Evolutionary conservation across 169 alveolate species (phyloP), one percentile per base, ranked within the genome.

Genomic region (Besnoitia besnoiti): DNA sequence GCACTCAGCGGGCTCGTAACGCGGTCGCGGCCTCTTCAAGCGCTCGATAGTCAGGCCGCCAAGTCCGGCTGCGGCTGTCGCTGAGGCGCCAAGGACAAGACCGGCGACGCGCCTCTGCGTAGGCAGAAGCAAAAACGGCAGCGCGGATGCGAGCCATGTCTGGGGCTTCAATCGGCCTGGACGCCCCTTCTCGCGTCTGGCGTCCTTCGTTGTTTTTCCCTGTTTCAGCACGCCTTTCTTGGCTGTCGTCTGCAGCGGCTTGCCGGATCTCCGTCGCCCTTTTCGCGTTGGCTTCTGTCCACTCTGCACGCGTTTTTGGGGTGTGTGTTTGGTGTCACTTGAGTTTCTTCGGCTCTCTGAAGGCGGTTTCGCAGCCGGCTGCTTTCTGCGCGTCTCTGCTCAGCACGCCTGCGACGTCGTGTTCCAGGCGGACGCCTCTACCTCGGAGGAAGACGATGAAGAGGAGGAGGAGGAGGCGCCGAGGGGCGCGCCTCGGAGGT

Each of bases 401-500:
- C 67, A 55, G 67, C 67, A 55, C 30, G 27, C 67, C n/a, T 55
- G 67, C 30, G 12, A 21, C 1, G 67, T 55, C 67, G 67, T 55
- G 24, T 73, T 73, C 82, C 82, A 73, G 44, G 82, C 82, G 47
- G 82, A 73, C 46, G 47, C 39, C 1, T 37, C 82, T 19, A 5
- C 82, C 16, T 21, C 46, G 3, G 82, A 73, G 46, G 82, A 73
- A 37, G 82, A 73, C 44, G 44, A 30, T 30, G 44, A 30, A 19
- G 82, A 73, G 21, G 82, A 73, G n/a, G 82, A 73, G 27, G 82
- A 73, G 27, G 67, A 55, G n/a, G n/a, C 7, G 67, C 12, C 67
- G 67, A 19, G 3, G 67, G 27, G 67, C 27, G 67, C 3, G 7
- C n/a, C 33, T 55, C 67, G 5, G 12, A 21, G 67, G 67, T 55